Base-by-base conservation (phyloP, 352 stramenopile genomes). In the Phytophthora colocasiae region DNA sequence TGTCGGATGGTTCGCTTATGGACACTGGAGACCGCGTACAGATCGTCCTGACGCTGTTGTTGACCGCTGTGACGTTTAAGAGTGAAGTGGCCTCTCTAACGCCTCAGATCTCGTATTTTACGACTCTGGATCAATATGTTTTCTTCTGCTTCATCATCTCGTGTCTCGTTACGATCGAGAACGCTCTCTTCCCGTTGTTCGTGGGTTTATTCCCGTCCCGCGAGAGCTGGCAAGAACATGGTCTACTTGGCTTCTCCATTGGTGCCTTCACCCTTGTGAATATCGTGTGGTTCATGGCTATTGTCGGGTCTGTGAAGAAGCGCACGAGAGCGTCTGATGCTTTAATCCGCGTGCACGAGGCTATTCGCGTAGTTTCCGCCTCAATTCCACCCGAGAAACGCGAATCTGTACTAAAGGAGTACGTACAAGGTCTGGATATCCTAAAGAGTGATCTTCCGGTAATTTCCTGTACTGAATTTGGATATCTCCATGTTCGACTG, bases 41-140 rank as follows among this genome's bases (percentile, higher is more conserved):
- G 49, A 80, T 89, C 49, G 80, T 88, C 15, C 44, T 83, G 31
- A 85, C 83, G 14, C 47, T 92, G 62, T 46, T 92, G 43, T 60
- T 92, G 46, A 89, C 83, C 36, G 77, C 75, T 15, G 76, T 90
- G 52, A 87, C 75, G 26, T 90, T 89, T 66, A 89, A 89, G 58
- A 81, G 72, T 58, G 63, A 83, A n/a, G 78, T 90, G 1, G 71
- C 75, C 22, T 69, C 66, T 1, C 43, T 82, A 0, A 80, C 88
- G 6, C 83, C 83, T 10, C 75, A 88, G 38, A 76, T 92, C 2
- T 84, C 81, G 50, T 92, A 92, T 44, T 83, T 88, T 34, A 90
- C 83, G 32, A 73, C 70, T 11, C 55, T 90, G n/a, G 81, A 90
- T 55, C 67, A 75, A 49, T 90, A 89, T 40, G 77, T 90, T 2